Conservation (phyloP, 352 stramenopile genomes). For the Hyaloperonospora brassicae region DNA sequence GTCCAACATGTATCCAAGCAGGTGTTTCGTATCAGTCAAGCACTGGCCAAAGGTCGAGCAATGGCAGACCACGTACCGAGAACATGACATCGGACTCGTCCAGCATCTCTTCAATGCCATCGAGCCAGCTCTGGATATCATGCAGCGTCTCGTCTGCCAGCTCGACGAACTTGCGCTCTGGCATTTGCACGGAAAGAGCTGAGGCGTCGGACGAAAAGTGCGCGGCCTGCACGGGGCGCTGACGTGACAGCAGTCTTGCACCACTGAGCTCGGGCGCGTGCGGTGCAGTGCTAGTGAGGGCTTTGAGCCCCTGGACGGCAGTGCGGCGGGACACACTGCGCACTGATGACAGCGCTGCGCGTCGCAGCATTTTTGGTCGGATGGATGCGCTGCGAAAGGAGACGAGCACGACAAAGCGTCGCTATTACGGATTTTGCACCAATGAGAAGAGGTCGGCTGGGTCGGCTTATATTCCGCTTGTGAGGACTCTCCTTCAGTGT, state of each 20-base stretch:
- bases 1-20: neutral
- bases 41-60: neutral
- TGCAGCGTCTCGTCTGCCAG: slow-evolving; percentile 67
- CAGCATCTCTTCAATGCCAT: slow-evolving; percentile 81
- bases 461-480: too few species aligned
- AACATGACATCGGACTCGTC: slow-evolving; percentile 77
- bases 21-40: neutral
- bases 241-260: neutral
- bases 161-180: slow-evolving; percentile 77
- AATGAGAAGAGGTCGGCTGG: slow-evolving; percentile 1
- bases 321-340: slow-evolving; percentile 7
- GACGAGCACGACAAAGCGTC: slow-evolving; percentile 8
- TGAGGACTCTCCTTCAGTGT: too few species aligned
- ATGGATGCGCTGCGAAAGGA: too few species aligned
- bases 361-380: slow-evolving; percentile 22
- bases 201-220: slow-evolving; percentile 18
- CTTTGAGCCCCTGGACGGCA: slow-evolving; percentile 1
- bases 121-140: slow-evolving; percentile 67
- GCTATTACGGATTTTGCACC: neutral
- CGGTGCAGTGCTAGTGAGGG: neutral
- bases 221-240: slow-evolving; percentile 3
- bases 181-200: slow-evolving; percentile 21
- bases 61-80: slow-evolving; percentile 35
- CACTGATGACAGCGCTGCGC: slow-evolving; percentile 15
- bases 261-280: neutral